phyloP scores from a whole-genome alignment of 2,329 filamentous ascomycete genomes.

The Tolypocladium nubicola region DNA sequence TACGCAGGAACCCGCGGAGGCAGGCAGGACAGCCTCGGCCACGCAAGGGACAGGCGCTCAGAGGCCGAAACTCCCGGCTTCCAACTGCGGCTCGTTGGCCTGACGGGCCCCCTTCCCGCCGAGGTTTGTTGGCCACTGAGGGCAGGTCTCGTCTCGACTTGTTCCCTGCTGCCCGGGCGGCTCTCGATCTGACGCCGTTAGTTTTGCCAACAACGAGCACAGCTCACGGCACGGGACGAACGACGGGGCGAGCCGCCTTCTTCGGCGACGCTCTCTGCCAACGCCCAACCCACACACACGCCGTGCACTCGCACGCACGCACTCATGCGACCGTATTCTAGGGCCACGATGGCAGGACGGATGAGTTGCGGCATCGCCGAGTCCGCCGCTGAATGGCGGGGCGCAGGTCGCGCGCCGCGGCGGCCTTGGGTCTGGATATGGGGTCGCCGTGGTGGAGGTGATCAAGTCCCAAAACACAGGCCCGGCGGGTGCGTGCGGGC shows the following conservation, averaged over 20 bases:
- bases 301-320: not conserved
- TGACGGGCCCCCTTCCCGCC: not conserved
- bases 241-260: not conserved
- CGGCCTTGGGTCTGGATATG: not conserved
- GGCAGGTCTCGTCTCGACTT: not conserved
- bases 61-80: not conserved
- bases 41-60: not conserved
- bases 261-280: not conserved
- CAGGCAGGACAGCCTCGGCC: not conserved
- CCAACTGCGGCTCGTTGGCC: not conserved
- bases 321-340: not conserved
- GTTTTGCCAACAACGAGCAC: not conserved
- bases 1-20: not conserved
- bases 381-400: not conserved
- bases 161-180: not conserved
- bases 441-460: not conserved
- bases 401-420: not conserved
- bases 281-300: not conserved
- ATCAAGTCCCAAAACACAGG: not conserved
- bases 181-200: not conserved
- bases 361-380: not conserved
- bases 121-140: not conserved
- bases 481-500: not conserved
- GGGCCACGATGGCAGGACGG: not conserved
- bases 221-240: not conserved